Percentiles rank a stretch among this genome's conserved stretches.
Conservation (phyloP, 345 rosid genomes). For the Ailanthus altissimus region DNA sequence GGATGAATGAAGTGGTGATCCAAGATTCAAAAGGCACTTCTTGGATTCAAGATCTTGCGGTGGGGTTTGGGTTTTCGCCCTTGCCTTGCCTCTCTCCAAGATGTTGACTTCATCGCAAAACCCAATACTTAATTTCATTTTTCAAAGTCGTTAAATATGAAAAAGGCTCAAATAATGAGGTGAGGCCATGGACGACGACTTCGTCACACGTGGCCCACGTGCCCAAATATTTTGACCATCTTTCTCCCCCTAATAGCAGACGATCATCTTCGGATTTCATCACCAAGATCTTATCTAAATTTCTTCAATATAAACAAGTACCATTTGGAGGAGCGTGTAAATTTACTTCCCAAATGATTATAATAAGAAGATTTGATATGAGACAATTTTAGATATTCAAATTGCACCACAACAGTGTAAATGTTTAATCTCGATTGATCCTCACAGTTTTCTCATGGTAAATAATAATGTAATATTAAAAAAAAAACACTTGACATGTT, state of each 20-base stretch:
- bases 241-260: background rate
- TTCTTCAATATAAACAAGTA: too few species aligned
- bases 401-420: too few species aligned
- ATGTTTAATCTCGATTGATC: background rate
- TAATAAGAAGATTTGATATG: too few species aligned
- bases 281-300: too few species aligned
- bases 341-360: too few species aligned
- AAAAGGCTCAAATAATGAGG: background rate
- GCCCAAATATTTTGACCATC: background rate
- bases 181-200: background rate
- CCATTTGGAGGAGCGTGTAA: too few species aligned
- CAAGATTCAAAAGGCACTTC: background rate
- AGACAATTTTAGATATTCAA: too few species aligned
- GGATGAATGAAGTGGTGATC: background rate
- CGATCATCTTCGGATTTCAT: background rate
- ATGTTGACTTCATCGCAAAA: slow-evolving; percentile 5
- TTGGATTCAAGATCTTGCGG: slow-evolving; percentile 3
- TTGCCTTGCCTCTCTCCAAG: background rate
- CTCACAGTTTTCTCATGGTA: background rate
- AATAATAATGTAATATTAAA: too few species aligned
- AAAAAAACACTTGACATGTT: background rate
- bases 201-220: background rate
- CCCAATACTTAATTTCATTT: background rate
- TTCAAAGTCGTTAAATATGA: background rate
- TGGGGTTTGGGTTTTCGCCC: background rate